phyloP scores from a whole-genome alignment of 225 moss, liverwort and hornwort genomes.

The Physcomitrellopsis africana region DNA sequence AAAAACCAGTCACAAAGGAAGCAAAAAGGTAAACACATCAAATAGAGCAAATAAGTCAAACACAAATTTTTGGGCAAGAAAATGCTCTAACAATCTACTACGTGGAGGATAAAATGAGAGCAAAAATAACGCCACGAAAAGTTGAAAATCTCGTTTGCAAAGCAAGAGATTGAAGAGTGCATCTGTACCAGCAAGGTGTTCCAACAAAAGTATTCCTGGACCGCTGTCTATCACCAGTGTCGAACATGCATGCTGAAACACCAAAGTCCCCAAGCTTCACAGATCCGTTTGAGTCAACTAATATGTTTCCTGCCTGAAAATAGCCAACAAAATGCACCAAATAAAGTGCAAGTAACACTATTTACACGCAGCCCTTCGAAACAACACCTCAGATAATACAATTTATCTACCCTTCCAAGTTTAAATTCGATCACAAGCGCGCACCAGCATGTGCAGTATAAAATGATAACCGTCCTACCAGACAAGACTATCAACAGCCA shows the following conservation, averaged over 20 bases:
- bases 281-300: slow-evolving; percentile 61
- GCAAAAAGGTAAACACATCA: slow-evolving; percentile 4
- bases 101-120: not conserved
- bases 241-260: slow-evolving; percentile 84
- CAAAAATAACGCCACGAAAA: not conserved
- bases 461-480: too few relatives aligned
- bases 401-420: not conserved
- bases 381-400: not conserved
- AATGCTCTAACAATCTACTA: slow-evolving; percentile 1
- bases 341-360: not conserved
- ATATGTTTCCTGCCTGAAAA: slow-evolving; percentile 70
- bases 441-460: not conserved
- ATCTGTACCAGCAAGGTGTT: slow-evolving; percentile 68
- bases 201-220: slow-evolving; percentile 80
- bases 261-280: slow-evolving; percentile 83
- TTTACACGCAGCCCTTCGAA: slow-evolving; percentile 3
- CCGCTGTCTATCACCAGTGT: slow-evolving; percentile 76
- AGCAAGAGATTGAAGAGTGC: slow-evolving; percentile 2
- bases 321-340: slow-evolving; percentile 9
- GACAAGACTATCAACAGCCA: too few relatives aligned
- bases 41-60: not conserved
- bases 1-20: slow-evolving; percentile 4
- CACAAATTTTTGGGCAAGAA: not conserved
- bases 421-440: not conserved
- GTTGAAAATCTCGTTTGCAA: not conserved